These are phyloP conservation scores for Acidomyces sp. DNA, from an alignment of 495 filamentous ascomycete species.

Conservation along the genomic window DNA sequence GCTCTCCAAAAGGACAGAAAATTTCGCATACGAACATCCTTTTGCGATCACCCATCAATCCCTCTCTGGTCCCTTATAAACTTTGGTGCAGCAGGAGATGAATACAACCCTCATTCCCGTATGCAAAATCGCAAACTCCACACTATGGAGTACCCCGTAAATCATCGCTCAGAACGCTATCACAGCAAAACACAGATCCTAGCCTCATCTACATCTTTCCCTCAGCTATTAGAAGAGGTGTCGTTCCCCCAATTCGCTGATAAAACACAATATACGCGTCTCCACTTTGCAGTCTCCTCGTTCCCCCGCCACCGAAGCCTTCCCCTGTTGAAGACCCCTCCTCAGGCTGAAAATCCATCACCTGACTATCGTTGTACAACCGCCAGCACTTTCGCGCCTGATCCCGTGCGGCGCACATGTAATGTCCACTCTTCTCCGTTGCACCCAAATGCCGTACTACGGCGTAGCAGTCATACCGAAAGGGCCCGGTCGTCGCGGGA, in stretches of 20 bases:
- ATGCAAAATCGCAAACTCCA: too few relatives aligned
- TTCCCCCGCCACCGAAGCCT: neutral
- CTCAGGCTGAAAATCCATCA: constrained; percentile 41
- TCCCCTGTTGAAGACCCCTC: neutral
- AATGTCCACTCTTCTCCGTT: constrained; percentile 54
- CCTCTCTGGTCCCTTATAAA: too few relatives aligned
- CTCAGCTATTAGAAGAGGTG: neutral
- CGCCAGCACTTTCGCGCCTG: constrained; percentile 48
- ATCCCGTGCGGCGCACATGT: constrained; percentile 53
- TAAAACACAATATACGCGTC: constrained; percentile 56
- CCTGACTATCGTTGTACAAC: constrained; percentile 50
- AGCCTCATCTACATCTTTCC: constrained; percentile 2
- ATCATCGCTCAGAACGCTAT: too few relatives aligned
- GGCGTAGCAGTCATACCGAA: constrained; percentile 58
- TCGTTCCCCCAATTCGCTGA: constrained; percentile 8
- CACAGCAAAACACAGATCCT: too few relatives aligned
- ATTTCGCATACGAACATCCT: too few relatives aligned
- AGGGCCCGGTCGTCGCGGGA: constrained; percentile 46
- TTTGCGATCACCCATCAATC: too few relatives aligned
- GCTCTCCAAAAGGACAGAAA: too few relatives aligned
- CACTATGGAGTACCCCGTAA: too few relatives aligned
- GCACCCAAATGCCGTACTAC: constrained; percentile 56
- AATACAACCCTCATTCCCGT: too few relatives aligned
- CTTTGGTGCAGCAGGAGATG: too few relatives aligned
- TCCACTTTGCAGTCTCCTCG: constrained; percentile 39